A percentile compares a stretch with the other conserved stretches of the same genome.
Conservation (phyloP, 495 filamentous ascomycete species). For the Evernia prunastri region DNA sequence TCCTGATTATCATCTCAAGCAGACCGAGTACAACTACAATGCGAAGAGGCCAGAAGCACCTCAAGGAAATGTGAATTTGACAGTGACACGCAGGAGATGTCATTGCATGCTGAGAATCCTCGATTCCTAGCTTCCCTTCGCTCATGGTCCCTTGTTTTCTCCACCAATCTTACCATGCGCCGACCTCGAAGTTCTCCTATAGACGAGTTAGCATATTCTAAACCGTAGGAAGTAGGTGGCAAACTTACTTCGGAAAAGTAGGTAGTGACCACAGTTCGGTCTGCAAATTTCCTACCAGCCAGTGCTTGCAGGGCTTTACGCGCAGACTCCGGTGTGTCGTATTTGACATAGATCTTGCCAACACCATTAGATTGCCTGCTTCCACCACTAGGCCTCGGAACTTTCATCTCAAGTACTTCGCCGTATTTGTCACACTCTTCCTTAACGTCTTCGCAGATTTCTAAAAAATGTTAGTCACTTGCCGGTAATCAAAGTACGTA, state of each 20-base stretch:
- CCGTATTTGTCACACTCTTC: constrained; percentile 93
- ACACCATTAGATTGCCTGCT: constrained; percentile 80
- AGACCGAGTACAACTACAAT: background rate
- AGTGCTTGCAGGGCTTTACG: constrained; percentile 76
- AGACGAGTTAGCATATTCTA: constrained; percentile 5
- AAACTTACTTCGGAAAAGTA: constrained; percentile 80
- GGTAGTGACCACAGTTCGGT: constrained; percentile 91
- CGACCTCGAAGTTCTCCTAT: constrained; percentile 74
- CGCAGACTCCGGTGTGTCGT: constrained; percentile 69
- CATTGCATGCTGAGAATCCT: background rate
- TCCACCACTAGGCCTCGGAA: constrained; percentile 77
- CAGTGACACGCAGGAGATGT: background rate
- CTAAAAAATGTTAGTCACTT: constrained; percentile 38
- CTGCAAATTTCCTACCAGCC: constrained; percentile 89
- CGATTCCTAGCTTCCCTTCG: background rate
- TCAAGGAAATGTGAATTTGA: background rate
- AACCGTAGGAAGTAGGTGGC: background rate
- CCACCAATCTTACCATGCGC: constrained; percentile 55
- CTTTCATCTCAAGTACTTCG: constrained; percentile 73
- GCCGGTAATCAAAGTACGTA: background rate
- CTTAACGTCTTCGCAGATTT: constrained; percentile 87
- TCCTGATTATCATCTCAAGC: background rate
- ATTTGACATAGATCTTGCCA: constrained; percentile 97
- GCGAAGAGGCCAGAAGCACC: background rate
- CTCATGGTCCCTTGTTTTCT: background rate